A percentile compares a stretch with the other conserved stretches of the same genome.
Conservation (phyloP, 352 stramenopile species). For the Peronospora belbahrii region DNA sequence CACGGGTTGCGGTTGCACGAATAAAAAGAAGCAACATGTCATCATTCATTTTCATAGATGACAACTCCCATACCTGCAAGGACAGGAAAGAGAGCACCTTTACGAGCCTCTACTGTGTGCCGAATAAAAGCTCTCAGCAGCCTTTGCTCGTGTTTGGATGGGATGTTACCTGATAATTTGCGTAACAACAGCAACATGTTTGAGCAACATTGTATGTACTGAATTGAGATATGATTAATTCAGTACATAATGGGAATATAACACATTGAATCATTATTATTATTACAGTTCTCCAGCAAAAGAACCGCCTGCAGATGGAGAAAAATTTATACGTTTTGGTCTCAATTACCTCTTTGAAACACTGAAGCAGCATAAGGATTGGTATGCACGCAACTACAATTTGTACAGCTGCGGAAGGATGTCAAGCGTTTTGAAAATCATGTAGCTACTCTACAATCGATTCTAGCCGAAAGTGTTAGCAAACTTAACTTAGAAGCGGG, state of each 20-base stretch:
- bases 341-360: slow-evolving; percentile 88
- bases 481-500: slow-evolving; percentile 78
- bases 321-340: slow-evolving; percentile 84
- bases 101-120: too few species aligned
- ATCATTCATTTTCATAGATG: too few species aligned
- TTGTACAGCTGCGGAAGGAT: slow-evolving; percentile 79
- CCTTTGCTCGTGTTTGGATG: slow-evolving; percentile 73
- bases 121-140: slow-evolving; percentile 76
- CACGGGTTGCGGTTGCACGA: too few species aligned
- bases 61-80: too few species aligned
- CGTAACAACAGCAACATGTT: slow-evolving; percentile 73
- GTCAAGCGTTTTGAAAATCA: slow-evolving; percentile 72
- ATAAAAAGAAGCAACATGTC: too few species aligned
- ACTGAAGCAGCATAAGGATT: slow-evolving; percentile 85
- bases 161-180: slow-evolving; percentile 78
- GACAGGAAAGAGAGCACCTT: too few species aligned
- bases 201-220: slow-evolving; percentile 50
- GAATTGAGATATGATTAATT: not conserved
- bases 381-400: slow-evolving; percentile 86
- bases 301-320: slow-evolving; percentile 61
- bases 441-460: slow-evolving; percentile 54
- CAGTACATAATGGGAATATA: slow-evolving; percentile 8
- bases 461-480: slow-evolving; percentile 76
- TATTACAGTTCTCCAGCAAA: slow-evolving; percentile 64
- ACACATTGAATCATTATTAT: not conserved